Evolutionary conservation across 257 asterid genomes (phyloP).

Genomic region (Ilex asprella): DNA sequence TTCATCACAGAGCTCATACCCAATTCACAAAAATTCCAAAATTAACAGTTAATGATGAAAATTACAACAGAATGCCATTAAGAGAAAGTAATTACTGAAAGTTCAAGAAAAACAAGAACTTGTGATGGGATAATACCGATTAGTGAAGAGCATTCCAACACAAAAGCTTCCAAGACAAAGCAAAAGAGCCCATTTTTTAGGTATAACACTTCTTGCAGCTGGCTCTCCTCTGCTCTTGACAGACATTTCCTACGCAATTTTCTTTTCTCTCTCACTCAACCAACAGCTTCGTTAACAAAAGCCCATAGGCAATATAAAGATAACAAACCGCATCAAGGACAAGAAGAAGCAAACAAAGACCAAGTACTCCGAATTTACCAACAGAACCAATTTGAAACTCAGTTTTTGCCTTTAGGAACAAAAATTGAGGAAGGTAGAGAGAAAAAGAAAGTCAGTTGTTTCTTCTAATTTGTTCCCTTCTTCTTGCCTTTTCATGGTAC

Average conservation of each 20-base stretch:
- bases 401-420: constrained; percentile 11
- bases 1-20: background rate
- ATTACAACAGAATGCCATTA: too few species aligned
- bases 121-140: constrained; percentile 37
- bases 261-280: background rate
- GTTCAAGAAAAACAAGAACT: background rate
- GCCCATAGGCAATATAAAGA: constrained; percentile 19
- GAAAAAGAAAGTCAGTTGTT: constrained; percentile 22
- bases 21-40: too few species aligned
- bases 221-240: constrained; percentile 62
- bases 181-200: constrained; percentile 63
- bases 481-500: constrained; percentile 38
- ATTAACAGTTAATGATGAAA: too few species aligned
- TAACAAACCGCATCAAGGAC: constrained; percentile 4
- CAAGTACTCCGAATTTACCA: constrained; percentile 19
- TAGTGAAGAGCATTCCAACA: constrained; percentile 74
- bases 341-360: constrained; percentile 5
- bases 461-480: constrained; percentile 29
- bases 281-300: constrained; percentile 21
- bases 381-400: constrained; percentile 1
- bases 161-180: constrained; percentile 73
- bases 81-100: too few species aligned
- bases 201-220: constrained; percentile 42
- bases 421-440: constrained; percentile 14
- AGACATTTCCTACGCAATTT: constrained; percentile 25